Base-by-base conservation (phyloP, 805 yeast genomes). In the Kluyveromyces wickerhamii region DNA sequence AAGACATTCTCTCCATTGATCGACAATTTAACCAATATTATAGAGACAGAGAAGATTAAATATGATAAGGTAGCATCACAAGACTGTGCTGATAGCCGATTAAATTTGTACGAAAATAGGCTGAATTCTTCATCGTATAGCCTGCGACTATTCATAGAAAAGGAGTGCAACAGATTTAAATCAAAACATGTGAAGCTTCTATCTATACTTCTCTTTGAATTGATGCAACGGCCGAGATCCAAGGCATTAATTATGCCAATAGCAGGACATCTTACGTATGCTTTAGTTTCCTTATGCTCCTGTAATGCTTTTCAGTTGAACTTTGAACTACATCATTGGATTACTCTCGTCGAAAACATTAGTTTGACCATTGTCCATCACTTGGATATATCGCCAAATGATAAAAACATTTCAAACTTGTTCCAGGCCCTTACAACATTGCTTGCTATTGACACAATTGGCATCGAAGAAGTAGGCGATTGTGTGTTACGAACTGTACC, bases 21-120 rank as follows among this genome's bases (percentile, higher is more conserved):
- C 24, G 53, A 63, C 33, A 40, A 49, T 4, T 34, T 59, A 11
- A 41, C 64, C 35, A 55, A 52, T 16, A 37, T 49, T 25, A 32
- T 59, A 5, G 64, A 57, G 20, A 44, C 44, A 11, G 79, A 74
- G 38, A 48, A 57, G n/a, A 43, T 49, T 13, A 47, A 39, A 26
- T 50, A 48, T 27, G 35, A 36, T 20, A 40, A 40, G 9, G 29
- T 45, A 19, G 13, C 38, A 9, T 32, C 26, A 4, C 29, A 18
- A 4, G 39, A 36, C 3, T 19, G 37, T 40, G 7, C 46, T 69
- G 34, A 45, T 62, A 6, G 43, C 60, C 13, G 48, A 43, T 12
- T 55, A 5, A 39, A 68, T 2, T 44, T 67, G 26, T 43, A 32
- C 20, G 59, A 54, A 26, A 47, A 45, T 26, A 41, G 52, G 27